Evolutionary conservation across 257 asterid genomes (phyloP).

Genomic region (Solanum bulbocastanum): DNA sequence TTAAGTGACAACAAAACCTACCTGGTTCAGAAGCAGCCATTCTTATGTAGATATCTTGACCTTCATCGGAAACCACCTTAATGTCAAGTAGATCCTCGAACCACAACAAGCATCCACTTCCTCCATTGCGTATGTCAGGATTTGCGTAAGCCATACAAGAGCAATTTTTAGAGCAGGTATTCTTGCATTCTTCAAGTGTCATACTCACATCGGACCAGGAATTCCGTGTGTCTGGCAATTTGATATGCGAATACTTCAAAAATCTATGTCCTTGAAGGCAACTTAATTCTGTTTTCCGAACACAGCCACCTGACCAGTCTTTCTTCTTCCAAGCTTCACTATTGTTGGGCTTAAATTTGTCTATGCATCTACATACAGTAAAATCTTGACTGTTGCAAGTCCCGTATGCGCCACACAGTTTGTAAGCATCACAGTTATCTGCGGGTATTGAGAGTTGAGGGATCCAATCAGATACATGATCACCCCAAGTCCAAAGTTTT

Average conservation of each 20-base stretch:
- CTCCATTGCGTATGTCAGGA: not conserved
- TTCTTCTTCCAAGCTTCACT: conserved; percentile 7
- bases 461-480: conserved; percentile 12
- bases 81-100: conserved; percentile 20
- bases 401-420: conserved; percentile 33
- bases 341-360: conserved; percentile 14
- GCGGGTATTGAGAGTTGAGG: not conserved
- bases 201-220: not conserved
- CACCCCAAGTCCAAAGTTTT: conserved; percentile 19
- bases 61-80: not conserved
- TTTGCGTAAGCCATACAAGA: conserved; percentile 26
- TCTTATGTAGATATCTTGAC: conserved; percentile 20
- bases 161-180: conserved; percentile 18
- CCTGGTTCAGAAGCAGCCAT: conserved; percentile 12
- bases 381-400: conserved; percentile 6
- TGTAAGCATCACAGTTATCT: conserved; percentile 27
- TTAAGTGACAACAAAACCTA: not conserved
- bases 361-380: conserved; percentile 23
- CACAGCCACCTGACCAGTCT: conserved; percentile 23
- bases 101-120: conserved; percentile 30
- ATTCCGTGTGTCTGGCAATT: conserved; percentile 16
- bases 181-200: conserved; percentile 12
- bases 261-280: not conserved
- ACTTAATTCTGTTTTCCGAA: conserved; percentile 2
- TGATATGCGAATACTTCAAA: conserved; percentile 2